A percentile compares a stretch with the other conserved stretches of the same genome.
phyloP scores from a whole-genome alignment of 495 filamentous ascomycete species.

The Penicillium lagena region DNA sequence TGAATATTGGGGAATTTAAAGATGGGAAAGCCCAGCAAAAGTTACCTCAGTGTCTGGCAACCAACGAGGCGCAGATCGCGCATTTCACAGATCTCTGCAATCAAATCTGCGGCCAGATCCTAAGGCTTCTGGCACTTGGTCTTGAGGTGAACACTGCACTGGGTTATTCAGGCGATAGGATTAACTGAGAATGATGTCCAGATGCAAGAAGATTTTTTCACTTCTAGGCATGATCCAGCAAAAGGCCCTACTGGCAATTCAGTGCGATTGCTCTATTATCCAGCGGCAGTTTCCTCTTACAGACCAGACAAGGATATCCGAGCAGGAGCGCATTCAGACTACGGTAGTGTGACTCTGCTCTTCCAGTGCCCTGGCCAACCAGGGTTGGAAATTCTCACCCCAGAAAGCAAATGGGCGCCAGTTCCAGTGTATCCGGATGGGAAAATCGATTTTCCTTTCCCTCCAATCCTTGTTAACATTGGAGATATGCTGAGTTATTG shows the following conservation, averaged over 20 bases:
- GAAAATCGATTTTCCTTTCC: constrained; percentile 18
- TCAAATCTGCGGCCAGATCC: constrained; percentile 54
- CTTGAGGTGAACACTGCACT: constrained; percentile 40
- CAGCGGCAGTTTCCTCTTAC: constrained; percentile 25
- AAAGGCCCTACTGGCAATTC: constrained; percentile 54
- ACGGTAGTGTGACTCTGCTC: constrained; percentile 50
- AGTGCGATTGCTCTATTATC: constrained; percentile 67
- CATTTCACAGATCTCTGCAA: constrained; percentile 59
- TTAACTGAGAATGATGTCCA: not conserved
- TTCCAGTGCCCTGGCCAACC: constrained; percentile 67
- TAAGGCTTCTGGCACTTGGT: constrained; percentile 63
- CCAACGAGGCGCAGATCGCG: constrained; percentile 45
- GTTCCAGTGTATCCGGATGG: constrained; percentile 16
- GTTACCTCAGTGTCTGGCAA: constrained; percentile 50
- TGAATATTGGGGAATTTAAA: constrained; percentile 70
- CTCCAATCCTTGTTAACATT: constrained; percentile 77
- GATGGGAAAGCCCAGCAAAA: constrained; percentile 62
- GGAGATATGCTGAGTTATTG: constrained; percentile 77
- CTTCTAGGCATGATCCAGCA: constrained; percentile 51
- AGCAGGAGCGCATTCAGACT: constrained; percentile 54
- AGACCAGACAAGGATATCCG: constrained; percentile 39
- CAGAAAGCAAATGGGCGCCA: constrained; percentile 21
- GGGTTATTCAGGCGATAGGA: not conserved
- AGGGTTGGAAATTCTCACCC: constrained; percentile 68
- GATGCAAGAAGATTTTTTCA: constrained; percentile 54